These are phyloP conservation scores for Pleurotus giganteus DNA, from an alignment of 768 basidiomycete genomes.

Conservation along the genomic window DNA sequence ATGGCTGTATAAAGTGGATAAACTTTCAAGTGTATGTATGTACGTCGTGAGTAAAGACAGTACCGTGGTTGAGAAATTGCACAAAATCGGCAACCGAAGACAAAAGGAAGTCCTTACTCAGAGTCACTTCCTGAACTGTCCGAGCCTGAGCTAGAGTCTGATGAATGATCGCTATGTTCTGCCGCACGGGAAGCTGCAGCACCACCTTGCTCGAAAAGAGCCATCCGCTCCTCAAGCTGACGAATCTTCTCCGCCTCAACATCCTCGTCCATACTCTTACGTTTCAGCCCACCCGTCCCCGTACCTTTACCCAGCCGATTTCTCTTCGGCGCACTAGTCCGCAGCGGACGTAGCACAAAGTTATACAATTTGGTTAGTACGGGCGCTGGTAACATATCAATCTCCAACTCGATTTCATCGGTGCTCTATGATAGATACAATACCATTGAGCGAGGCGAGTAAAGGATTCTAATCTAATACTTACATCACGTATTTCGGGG, in stretches of 20 bases:
- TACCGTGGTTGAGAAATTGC: constrained; percentile 16
- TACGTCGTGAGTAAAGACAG: constrained; percentile 2
- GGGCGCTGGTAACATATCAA: constrained; percentile 81
- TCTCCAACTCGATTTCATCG: constrained; percentile 98
- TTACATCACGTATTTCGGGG: constrained; percentile 89
- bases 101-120: constrained; percentile 47
- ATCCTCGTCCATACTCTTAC: constrained; percentile 97
- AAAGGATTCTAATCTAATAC: constrained; percentile 27
- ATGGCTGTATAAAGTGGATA: constrained; percentile 39
- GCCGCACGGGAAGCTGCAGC: constrained; percentile 36
- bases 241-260: constrained; percentile 95
- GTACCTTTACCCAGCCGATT: constrained; percentile 72
- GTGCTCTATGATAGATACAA: constrained; percentile 58
- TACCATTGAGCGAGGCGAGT: constrained; percentile 13
- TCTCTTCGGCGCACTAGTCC: constrained; percentile 64
- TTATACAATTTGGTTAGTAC: constrained; percentile 95
- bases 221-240: constrained; percentile 84
- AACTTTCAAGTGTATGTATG: constrained; percentile 13
- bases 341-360: constrained; percentile 82
- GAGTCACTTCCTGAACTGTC: constrained; percentile 86
- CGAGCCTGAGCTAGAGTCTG: constrained; percentile 74
- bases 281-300: constrained; percentile 86
- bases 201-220: constrained; percentile 69
- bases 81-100: constrained; percentile 14
- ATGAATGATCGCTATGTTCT: constrained; percentile 71